Evolutionary conservation across 768 basidiomycete genomes (phyloP).

Genomic region (Leucocoprinus sp.): DNA sequence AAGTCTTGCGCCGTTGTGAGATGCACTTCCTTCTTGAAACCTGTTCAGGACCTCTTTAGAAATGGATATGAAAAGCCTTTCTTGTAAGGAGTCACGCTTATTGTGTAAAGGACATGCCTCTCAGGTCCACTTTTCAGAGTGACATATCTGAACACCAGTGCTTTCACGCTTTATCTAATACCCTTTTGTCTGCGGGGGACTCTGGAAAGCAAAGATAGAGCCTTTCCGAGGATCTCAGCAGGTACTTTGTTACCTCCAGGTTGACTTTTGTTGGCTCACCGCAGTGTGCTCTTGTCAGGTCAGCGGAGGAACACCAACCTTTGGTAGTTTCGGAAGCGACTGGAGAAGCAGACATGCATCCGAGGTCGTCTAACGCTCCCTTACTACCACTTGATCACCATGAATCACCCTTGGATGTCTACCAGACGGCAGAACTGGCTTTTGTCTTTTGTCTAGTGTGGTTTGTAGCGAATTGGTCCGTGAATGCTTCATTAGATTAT

Average conservation of each 20-base stretch:
- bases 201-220: constrained; percentile 11
- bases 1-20: constrained; percentile 3
- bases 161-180: constrained; percentile 50
- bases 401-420: constrained; percentile 19
- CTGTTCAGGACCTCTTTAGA: constrained; percentile 37
- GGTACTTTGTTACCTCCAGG: background rate
- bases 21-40: background rate
- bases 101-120: background rate
- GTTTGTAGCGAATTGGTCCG: constrained; percentile 91
- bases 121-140: constrained; percentile 16
- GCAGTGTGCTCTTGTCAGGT: constrained; percentile 3
- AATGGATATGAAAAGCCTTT: constrained; percentile 85
- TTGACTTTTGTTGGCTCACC: background rate
- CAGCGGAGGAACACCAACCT: constrained; percentile 19
- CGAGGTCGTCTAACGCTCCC: background rate
- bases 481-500: constrained; percentile 76
- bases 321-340: constrained; percentile 11
- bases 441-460: constrained; percentile 79
- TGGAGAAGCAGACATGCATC: background rate
- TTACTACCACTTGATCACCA: background rate
- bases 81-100: constrained; percentile 35
- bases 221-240: background rate
- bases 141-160: constrained; percentile 82
- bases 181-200: constrained; percentile 21
- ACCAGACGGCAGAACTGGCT: constrained; percentile 75